Base-by-base conservation (phyloP, 352 stramenopile genomes). In the Globisporangium polare region DNA sequence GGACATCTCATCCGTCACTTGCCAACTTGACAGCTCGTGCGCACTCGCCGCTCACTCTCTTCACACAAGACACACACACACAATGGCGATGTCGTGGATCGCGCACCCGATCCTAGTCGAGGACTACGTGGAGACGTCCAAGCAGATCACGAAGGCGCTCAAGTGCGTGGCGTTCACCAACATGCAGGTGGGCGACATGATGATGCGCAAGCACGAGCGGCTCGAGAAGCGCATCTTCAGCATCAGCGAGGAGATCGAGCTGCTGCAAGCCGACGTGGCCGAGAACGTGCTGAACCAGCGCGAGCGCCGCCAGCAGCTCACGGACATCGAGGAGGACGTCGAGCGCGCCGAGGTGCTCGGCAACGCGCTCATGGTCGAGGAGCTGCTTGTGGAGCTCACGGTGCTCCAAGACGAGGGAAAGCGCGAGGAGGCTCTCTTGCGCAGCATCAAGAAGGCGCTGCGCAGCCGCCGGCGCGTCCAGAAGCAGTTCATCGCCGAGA, bases 111-210 rank as follows among this genome's bases (percentile, higher is more conserved):
- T 73, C 35, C 43, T 63, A 60, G 65, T 78, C 49, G 60, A 68
- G 45, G 62, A 72, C 49, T 73, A 68, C 13, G 46, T 68, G 3
- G 77, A 87, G 62, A 74, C 66, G 20, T 78, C 73, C 59, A 83
- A 84, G 71, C 78, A 88, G 59, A 74, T 77, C 57, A 80, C 77
- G 55, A 88, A 88, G 63, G 75, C 75, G 55, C 74, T 88, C 58
- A 88, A 88, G 57, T 80, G 69, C 70, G 78, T 88, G 43, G 75
- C 75, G 50, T 83, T 74, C 60, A 82, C 73, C 60, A 82, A 75
- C 66, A 82, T 80, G 67, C 78, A 88, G 60, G 72, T 83, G 54
- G 72, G 75, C 54, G 72, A 81, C 62, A 74, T 88, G 64, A 75
- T 88, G 60, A 53, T 65, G 26, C 78, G 78, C 52, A 77, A 81